These are phyloP conservation scores for Vigna reflexopilosa DNA, from an alignment of 306 rosid species.

Conservation along the genomic window DNA sequence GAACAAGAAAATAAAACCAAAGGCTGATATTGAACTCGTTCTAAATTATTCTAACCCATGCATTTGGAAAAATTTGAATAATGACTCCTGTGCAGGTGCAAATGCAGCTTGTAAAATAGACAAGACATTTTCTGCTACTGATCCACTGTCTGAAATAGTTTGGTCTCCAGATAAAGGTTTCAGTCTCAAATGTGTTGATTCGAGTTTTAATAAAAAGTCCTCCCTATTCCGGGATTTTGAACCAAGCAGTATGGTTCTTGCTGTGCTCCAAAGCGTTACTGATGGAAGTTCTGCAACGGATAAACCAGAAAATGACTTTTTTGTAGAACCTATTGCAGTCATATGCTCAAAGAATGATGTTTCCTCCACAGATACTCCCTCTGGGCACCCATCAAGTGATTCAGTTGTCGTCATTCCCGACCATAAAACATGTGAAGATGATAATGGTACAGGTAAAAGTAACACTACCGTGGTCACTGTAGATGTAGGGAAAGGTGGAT, in stretches of 20 bases:
- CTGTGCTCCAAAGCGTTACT: slow-evolving; percentile 49
- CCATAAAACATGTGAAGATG: slow-evolving; percentile 39
- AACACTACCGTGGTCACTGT: not conserved
- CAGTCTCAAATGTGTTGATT: slow-evolving; percentile 65
- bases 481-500: not conserved
- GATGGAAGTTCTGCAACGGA: slow-evolving; percentile 46
- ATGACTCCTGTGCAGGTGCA: slow-evolving; percentile 92
- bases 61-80: slow-evolving; percentile 47
- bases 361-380: slow-evolving; percentile 43
- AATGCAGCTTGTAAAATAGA: slow-evolving; percentile 76
- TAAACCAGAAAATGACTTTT: slow-evolving; percentile 50
- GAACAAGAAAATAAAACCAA: slow-evolving; percentile 58
- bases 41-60: slow-evolving; percentile 51
- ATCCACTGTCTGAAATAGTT: slow-evolving; percentile 85
- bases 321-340: slow-evolving; percentile 44
- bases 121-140: slow-evolving; percentile 56
- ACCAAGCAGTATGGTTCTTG: slow-evolving; percentile 65
- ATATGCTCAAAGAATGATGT: slow-evolving; percentile 40
- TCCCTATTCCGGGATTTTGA: slow-evolving; percentile 56
- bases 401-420: slow-evolving; percentile 39
- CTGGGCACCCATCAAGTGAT: slow-evolving; percentile 38
- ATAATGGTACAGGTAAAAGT: slow-evolving; percentile 51
- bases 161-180: slow-evolving; percentile 87
- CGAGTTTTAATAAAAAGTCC: slow-evolving; percentile 54
- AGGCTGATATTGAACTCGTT: slow-evolving; percentile 60